Conservation (phyloP, 2,329 filamentous ascomycete genomes). For the Pezicula rhizophila region DNA sequence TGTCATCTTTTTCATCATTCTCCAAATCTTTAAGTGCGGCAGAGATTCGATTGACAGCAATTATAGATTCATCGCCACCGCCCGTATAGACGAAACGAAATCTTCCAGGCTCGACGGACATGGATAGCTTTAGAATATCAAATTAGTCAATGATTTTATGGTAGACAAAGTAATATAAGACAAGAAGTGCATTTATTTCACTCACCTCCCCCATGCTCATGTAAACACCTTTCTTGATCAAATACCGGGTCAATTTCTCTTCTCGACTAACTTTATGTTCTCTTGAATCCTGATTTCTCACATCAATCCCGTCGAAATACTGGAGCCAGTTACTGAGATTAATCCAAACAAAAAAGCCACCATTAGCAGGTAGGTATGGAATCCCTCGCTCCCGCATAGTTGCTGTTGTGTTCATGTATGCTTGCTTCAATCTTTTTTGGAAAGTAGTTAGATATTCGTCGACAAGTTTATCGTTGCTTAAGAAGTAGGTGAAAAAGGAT, state of each 20-base stretch:
- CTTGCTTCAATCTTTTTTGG: neutral
- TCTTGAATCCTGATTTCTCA: neutral
- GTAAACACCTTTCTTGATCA: neutral
- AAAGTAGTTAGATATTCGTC: neutral
- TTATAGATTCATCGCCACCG: neutral
- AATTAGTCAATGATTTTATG: neutral
- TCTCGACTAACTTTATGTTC: neutral
- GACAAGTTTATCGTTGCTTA: neutral
- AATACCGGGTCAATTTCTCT: neutral
- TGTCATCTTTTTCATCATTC: neutral
- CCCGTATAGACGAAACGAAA: neutral
- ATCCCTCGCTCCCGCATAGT: neutral
- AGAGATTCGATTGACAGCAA: neutral
- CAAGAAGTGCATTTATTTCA: neutral
- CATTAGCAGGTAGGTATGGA: neutral
- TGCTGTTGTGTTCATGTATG: neutral
- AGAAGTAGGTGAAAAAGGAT: neutral
- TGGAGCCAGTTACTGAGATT: neutral
- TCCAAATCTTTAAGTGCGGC: neutral
- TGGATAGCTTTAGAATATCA: neutral
- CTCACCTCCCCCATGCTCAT: neutral
- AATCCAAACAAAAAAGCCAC: neutral
- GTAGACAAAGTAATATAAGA: too few relatives aligned
- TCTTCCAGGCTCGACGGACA: neutral
- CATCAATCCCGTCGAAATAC: neutral